These are phyloP conservation scores for Malassezia sp. DNA, from an alignment of 1,284 basidiomycete genomes.

Conservation along the genomic window DNA sequence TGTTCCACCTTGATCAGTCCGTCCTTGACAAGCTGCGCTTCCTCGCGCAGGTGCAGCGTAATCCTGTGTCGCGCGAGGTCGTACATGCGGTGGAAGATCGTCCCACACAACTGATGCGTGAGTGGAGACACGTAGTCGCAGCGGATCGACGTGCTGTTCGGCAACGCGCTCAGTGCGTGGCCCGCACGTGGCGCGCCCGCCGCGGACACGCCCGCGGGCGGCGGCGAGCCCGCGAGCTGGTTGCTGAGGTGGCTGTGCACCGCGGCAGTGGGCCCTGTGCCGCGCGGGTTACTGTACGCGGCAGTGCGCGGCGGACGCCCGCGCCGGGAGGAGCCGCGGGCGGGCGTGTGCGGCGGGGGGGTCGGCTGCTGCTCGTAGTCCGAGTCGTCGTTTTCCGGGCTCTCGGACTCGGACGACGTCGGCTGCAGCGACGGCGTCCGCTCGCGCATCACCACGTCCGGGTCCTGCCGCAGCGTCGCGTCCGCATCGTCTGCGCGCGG, in stretches of 20 bases:
- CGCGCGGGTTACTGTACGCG: background rate
- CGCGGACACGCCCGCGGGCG: background rate
- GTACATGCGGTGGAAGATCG: slow-evolving; percentile 43
- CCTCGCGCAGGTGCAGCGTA: slow-evolving; percentile 42
- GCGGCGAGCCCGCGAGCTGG: background rate
- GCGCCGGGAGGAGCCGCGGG: slow-evolving; percentile 1
- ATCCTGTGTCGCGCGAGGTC: slow-evolving; percentile 43
- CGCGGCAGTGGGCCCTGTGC: background rate
- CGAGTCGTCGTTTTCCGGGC: slow-evolving; percentile 11
- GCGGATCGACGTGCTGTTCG: slow-evolving; percentile 16
- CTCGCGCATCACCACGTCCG: too few relatives aligned
- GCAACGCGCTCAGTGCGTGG: background rate
- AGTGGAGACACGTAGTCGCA: slow-evolving; percentile 43
- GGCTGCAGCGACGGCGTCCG: background rate
- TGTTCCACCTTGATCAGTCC: slow-evolving; percentile 31
- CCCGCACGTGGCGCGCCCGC: slow-evolving; percentile 6
- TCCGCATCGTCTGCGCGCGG: background rate
- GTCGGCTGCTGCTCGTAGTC: slow-evolving; percentile 14
- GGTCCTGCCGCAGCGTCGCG: background rate
- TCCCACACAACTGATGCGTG: slow-evolving; percentile 32
- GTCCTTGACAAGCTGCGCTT: slow-evolving; percentile 33
- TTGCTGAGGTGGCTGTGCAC: background rate
- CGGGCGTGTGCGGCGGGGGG: background rate
- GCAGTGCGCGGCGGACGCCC: slow-evolving; percentile 4
- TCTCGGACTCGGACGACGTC: slow-evolving; percentile 4